phyloP scores from a whole-genome alignment of 2,329 filamentous ascomycete genomes.

The Talaromyces sp. region DNA sequence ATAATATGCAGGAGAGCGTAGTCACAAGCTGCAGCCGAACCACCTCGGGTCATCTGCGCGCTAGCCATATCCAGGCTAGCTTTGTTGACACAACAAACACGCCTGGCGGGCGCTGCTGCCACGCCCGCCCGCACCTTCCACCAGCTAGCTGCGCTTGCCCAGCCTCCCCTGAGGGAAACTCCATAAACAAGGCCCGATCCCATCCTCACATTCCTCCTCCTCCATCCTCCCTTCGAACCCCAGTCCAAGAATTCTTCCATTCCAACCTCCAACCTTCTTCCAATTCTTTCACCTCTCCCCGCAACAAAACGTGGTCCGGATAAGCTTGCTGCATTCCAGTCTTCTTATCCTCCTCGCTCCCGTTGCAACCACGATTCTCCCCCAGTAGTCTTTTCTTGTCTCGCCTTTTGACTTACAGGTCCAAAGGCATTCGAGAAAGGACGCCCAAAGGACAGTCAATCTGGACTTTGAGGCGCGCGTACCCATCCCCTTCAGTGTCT shows the following conservation, averaged over 20 bases:
- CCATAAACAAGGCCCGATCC: constrained; percentile 11
- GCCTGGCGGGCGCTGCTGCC: constrained; percentile 2
- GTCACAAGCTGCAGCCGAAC: not conserved
- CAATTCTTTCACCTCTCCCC: constrained; percentile 3
- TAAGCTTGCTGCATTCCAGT: constrained; percentile 11
- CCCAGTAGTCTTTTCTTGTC: constrained; percentile 42
- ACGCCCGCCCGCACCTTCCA: not conserved
- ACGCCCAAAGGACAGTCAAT: constrained; percentile 77
- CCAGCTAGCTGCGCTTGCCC: not conserved
- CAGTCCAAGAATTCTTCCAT: constrained; percentile 9
- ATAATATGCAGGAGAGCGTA: not conserved
- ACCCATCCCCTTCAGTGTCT: constrained; percentile 99
- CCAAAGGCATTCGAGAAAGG: constrained; percentile 63
- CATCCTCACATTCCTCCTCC: constrained; percentile 9
- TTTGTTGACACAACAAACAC: constrained; percentile 11
- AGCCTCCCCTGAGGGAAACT: constrained; percentile 1
- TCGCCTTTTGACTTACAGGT: constrained; percentile 45
- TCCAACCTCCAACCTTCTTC: not conserved
- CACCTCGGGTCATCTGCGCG: not conserved
- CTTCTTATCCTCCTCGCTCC: constrained; percentile 9
- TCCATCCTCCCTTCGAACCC: constrained; percentile 6
- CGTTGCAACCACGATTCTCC: constrained; percentile 18
- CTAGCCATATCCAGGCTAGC: not conserved
- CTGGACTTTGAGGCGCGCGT: constrained; percentile 99
- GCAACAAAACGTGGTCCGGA: constrained; percentile 7